Base-by-base conservation (phyloP, 73 alveolate genomes). In the Effrenium voratum region DNA sequence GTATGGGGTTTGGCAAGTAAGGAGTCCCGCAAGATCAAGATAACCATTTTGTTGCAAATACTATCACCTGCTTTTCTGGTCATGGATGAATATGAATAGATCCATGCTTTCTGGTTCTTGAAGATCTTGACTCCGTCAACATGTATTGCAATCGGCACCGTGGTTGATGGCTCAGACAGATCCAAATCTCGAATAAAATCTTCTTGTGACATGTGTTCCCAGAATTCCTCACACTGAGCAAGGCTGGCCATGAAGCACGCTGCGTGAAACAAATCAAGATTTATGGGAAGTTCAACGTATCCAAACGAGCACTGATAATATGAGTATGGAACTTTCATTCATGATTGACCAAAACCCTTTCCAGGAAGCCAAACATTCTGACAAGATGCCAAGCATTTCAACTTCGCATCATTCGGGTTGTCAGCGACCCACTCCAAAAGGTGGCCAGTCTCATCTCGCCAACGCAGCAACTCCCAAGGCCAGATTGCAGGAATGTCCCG, bases 81-180 rank as follows among this genome's bases (percentile, higher is more conserved):
- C 76, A 82, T 82, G 16, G 75, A 32, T 4, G 76, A 49, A 24
- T 82, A 82, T 3, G 40, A 12, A 83, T 86, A 86, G 13, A 86
- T 73, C 94, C 94, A 86, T 1, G 45, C 10, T 40, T 86, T 63
- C 38, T 86, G 94, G 22, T 86, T 43, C 43, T 86, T 86, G 84
- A 41, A 86, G 12, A 86, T 28, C 63, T 47, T 43, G 22, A 86
- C 94, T 2, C 94, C 94, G 34, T 86, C 94, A 0, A 44, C 68
- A 38, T 86, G 94, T 8, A 3, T 60, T 0, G 22, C 57, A 28
- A 86, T 2, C 1, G 94, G 94, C 30, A 86, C n/a, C 8, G 96
- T 88, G 43, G 12, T 66, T 5, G 43, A 3, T 13, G 96, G 86
- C 30, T 88, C 44, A 1, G 36, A 2, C 2, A 88, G 57, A 4